Conservation (phyloP, 805 yeast species). For the Nakazawaea molendinolei region DNA sequence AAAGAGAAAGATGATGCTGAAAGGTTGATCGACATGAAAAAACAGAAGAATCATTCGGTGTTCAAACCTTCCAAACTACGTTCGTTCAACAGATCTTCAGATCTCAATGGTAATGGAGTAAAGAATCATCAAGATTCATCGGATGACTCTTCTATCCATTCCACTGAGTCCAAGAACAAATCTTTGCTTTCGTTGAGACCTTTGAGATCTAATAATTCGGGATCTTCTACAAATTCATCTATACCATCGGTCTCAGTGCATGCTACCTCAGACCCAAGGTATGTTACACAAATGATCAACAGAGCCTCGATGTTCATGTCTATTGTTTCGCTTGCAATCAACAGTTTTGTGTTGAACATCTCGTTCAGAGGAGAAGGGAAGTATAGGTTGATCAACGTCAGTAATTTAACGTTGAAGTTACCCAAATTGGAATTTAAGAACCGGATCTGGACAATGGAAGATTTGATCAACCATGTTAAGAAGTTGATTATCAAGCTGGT, state of each 20-base stretch:
- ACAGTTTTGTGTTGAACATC: slow-evolving; percentile 48
- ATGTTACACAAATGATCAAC: slow-evolving; percentile 57
- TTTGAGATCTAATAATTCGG: slow-evolving; percentile 10
- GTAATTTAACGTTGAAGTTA: slow-evolving; percentile 57
- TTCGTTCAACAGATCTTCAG: neutral
- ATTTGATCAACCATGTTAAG: slow-evolving; percentile 54
- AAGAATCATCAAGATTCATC: neutral
- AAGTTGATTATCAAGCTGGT: slow-evolving; percentile 55
- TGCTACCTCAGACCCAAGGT: slow-evolving; percentile 22
- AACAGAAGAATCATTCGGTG: neutral
- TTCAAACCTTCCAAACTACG: neutral
- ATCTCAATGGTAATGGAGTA: neutral
- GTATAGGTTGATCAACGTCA: slow-evolving; percentile 67
- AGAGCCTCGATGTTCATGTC: slow-evolving; percentile 72
- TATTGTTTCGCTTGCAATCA: slow-evolving; percentile 49
- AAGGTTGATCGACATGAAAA: slow-evolving; percentile 10
- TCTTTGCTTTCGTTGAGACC: neutral
- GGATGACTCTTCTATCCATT: neutral
- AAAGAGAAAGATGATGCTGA: too few species aligned
- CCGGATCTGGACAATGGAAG: slow-evolving; percentile 68
- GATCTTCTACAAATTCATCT: slow-evolving; percentile 1
- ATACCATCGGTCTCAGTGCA: slow-evolving; percentile 7
- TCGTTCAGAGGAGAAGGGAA: slow-evolving; percentile 75
- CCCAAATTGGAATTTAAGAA: slow-evolving; percentile 56
- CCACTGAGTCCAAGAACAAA: neutral